These are phyloP conservation scores for Teratosphaeria destructans DNA, from an alignment of 2,329 filamentous ascomycete species.

Conservation along the genomic window DNA sequence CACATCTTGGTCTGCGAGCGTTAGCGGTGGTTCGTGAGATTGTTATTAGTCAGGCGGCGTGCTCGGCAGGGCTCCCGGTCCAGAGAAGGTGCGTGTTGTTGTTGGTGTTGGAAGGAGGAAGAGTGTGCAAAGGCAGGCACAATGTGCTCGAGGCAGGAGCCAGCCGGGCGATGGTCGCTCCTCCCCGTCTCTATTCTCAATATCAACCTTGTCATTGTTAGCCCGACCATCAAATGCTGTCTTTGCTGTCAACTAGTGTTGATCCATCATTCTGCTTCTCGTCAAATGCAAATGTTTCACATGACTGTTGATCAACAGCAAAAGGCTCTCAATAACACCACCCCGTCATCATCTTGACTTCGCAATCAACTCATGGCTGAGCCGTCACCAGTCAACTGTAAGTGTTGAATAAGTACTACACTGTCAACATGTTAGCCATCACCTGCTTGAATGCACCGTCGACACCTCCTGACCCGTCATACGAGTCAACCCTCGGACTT, in stretches of 20 bases:
- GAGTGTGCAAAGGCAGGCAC: neutral
- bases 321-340: no score
- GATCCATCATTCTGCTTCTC: neutral
- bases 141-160: neutral
- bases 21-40: neutral
- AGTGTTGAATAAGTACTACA: no score
- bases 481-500: neutral
- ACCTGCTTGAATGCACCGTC: neutral
- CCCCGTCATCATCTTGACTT: no score
- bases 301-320: no score
- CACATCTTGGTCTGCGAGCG: conserved; percentile 9
- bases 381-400: no score
- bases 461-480: neutral
- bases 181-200: neutral
- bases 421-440: neutral
- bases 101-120: neutral
- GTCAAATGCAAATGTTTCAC: no score
- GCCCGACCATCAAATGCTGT: neutral
- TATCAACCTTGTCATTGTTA: neutral
- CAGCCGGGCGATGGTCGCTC: neutral
- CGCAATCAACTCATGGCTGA: no score
- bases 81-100: neutral
- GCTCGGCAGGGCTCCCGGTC: neutral
- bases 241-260: neutral
- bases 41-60: neutral